A percentile compares a stretch with the other conserved stretches of the same genome.
Evolutionary conservation across 2,329 filamentous ascomycete genomes (phyloP).

Genomic region (Echinosphaeria canescens): DNA sequence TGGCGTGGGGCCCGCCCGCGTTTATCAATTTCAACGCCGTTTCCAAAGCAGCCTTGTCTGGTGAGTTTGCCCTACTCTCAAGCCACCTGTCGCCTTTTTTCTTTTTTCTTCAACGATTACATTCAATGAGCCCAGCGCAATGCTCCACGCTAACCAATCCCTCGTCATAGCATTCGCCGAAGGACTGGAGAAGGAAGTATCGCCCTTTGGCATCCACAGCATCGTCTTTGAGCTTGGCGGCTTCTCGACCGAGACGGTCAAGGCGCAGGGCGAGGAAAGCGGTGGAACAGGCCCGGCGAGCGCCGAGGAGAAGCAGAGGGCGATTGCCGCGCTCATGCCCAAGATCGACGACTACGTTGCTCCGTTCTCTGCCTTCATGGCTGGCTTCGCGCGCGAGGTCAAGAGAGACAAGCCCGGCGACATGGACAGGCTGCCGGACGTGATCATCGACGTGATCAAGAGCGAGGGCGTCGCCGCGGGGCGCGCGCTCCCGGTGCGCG

Average conservation of each 20-base stretch:
- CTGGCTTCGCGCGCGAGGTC: not conserved
- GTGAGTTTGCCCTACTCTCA: not conserved
- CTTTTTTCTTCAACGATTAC: not conserved
- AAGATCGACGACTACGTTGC: slow-evolving; percentile 1
- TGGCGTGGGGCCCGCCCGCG: not conserved
- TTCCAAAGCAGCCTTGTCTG: not conserved
- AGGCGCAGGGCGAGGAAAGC: not conserved
- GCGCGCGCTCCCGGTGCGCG: slow-evolving; percentile 2
- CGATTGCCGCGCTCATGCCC: not conserved
- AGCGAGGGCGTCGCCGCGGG: slow-evolving; percentile 3
- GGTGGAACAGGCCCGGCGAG: not conserved
- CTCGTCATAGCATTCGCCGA: not conserved
- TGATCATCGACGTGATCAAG: slow-evolving; percentile 3
- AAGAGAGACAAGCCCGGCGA: slow-evolving; percentile 1
- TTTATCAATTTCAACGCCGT: not conserved
- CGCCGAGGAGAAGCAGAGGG: not conserved
- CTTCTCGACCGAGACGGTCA: not conserved
- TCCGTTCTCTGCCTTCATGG: slow-evolving; percentile 2
- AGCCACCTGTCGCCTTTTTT: not conserved
- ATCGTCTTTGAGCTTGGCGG: not conserved
- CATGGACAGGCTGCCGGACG: slow-evolving; percentile 2
- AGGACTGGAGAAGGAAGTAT: not conserved
- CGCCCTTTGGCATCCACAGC: not conserved
- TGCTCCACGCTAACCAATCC: not conserved
- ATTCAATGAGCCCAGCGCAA: not conserved